Evolutionary conservation across 805 yeast genomes (phyloP).

Genomic region (Wilhelminamyces savonicus): DNA sequence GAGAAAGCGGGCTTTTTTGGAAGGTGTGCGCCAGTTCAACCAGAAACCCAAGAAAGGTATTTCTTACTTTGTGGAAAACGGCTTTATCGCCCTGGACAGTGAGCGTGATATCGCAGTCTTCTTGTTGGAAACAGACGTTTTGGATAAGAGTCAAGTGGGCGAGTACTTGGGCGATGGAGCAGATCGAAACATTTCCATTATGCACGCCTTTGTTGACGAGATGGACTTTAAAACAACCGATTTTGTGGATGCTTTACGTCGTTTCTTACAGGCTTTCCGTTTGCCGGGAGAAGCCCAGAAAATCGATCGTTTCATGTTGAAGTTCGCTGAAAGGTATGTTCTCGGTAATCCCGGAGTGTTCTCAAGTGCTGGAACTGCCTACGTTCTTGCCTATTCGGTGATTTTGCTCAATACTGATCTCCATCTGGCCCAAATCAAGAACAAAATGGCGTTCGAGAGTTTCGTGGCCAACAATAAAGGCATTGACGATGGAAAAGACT

Average conservation of each 20-base stretch:
- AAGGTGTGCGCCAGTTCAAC: constrained; percentile 75
- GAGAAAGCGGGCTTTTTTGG: constrained; percentile 73
- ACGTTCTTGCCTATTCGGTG: constrained; percentile 85
- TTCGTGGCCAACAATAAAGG: constrained; percentile 85
- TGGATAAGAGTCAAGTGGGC: constrained; percentile 82
- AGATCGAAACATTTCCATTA: constrained; percentile 66
- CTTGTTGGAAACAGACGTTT: constrained; percentile 61
- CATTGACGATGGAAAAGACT: constrained; percentile 83
- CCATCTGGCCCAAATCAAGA: constrained; percentile 81
- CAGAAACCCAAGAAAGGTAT: constrained; percentile 82
- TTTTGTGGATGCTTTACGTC: constrained; percentile 83
- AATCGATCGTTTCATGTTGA: constrained; percentile 93
- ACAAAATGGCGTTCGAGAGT: constrained; percentile 82
- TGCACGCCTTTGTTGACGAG: constrained; percentile 90
- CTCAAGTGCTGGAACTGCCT: constrained; percentile 91
- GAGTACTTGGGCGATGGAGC: constrained; percentile 90
- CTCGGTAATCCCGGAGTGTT: constrained; percentile 85
- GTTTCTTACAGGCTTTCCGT: constrained; percentile 80
- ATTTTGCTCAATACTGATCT: constrained; percentile 92
- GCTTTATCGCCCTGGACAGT: constrained; percentile 54
- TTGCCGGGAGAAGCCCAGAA: constrained; percentile 98
- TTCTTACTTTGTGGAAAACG: constrained; percentile 49
- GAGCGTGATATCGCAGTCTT: constrained; percentile 73
- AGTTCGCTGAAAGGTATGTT: constrained; percentile 88
- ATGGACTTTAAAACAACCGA: constrained; percentile 67